These are phyloP conservation scores for Artemisia tridentata DNA, from an alignment of 129 eudicot genomes.

Conservation along the genomic window DNA sequence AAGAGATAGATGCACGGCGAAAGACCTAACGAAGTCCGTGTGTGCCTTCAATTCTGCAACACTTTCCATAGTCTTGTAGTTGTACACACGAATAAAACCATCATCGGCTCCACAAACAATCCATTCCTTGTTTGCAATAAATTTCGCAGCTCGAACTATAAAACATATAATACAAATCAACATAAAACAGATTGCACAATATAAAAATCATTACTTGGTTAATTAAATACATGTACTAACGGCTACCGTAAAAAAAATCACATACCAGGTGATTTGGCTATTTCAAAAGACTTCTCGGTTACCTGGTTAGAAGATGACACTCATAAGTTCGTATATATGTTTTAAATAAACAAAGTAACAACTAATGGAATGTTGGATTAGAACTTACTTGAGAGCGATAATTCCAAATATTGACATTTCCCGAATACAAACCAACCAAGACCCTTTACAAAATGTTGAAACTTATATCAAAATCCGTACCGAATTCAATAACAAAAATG, in stretches of 20 bases:
- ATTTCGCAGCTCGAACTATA: too few species aligned
- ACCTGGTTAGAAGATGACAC: constrained; percentile 36
- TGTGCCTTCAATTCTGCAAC: too few species aligned
- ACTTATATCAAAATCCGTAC: not conserved
- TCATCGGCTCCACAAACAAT: constrained; percentile 52
- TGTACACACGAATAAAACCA: constrained; percentile 51
- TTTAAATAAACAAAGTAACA: not conserved
- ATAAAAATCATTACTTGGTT: too few species aligned
- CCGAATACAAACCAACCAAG: constrained; percentile 71
- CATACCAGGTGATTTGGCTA: constrained; percentile 64
- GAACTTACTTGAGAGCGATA: constrained; percentile 66
- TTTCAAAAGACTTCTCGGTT: constrained; percentile 60
- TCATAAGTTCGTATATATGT: not conserved
- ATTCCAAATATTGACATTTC: constrained; percentile 75
- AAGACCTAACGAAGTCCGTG: too few species aligned
- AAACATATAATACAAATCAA: constrained; percentile 19
- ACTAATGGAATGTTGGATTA: not conserved
- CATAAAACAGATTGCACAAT: not conserved
- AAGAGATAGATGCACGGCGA: too few species aligned
- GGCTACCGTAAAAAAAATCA: not conserved
- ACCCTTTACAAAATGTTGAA: constrained; percentile 36
- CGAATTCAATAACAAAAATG: not conserved
- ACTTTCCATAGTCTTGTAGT: constrained; percentile 32
- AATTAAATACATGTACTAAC: too few species aligned
- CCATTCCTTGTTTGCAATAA: constrained; percentile 40